Base-by-base conservation (phyloP, 495 filamentous ascomycete species). In the Aspergillus steynii region DNA sequence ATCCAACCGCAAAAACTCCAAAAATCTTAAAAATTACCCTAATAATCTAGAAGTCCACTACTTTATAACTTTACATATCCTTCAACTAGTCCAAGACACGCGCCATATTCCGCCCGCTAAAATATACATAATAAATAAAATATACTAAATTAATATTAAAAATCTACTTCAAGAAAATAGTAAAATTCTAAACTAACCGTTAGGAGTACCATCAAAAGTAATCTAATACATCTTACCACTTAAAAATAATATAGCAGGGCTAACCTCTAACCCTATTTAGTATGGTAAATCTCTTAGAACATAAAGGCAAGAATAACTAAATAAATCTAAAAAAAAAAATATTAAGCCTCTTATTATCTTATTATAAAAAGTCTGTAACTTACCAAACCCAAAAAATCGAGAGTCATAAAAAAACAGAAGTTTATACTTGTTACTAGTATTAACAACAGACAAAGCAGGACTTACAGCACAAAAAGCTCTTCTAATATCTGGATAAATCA, bases 331-430 rank as follows among this genome's bases (percentile, higher is more conserved):
- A 52, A 64, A 53, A 60, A 28, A 67, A 57, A 58, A 53, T 46
- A 58, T 68, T 53, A 65, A 53, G 26, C 28, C n/a, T 42, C 28
- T 31, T 49, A 37, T 47, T 45, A 57, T 12, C 26, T 59, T 47
- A 20, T 20, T 20, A 20, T 20, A n/a, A n/a, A 49, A 61, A 14
- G 29, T 52, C 59, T 15, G 26, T 14, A 50, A 62, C 66, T 51
- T 59, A 71, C 72, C 63, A 65, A 68, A 64, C 10, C 70, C 68
- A 61, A 76, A 74, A 49, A 71, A 63, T 64, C 68, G 60, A 15
- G 68, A 71, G 59, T 71, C 67, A 52, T 73, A 70, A 50, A 70
- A 74, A 61, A 73, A 74, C 47, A 63, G 69, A 58, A 76, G 65
- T 62, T 71, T 70, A 65, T 63, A 76, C 62, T 60, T 65, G 60